Evolutionary conservation across 2,329 filamentous ascomycete species (phyloP).

Genomic region (Aureobasidium lini): DNA sequence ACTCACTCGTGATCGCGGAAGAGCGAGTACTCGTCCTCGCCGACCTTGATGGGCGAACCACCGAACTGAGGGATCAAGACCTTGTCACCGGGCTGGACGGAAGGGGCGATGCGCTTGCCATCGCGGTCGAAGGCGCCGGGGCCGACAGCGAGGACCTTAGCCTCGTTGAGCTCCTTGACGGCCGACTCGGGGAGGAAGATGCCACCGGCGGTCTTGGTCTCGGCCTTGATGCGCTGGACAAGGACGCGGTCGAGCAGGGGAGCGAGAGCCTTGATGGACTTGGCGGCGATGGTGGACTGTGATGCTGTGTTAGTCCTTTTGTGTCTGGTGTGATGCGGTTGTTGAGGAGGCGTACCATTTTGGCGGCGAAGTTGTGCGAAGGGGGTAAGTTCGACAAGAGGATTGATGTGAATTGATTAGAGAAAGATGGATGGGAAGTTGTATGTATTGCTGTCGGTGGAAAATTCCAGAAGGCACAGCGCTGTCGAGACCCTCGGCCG

Average conservation of each 20-base stretch:
- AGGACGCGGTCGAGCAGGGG: conserved; percentile 97
- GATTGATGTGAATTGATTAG: neutral
- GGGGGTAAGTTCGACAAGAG: conserved; percentile 7
- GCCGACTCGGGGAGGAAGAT: conserved; percentile 97
- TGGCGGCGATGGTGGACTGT: conserved; percentile 54
- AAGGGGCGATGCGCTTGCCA: conserved; percentile 78
- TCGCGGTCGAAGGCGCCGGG: conserved; percentile 82
- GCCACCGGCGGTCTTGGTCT: conserved; percentile 89
- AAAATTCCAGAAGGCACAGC: conserved; percentile 7
- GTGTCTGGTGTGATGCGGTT: neutral
- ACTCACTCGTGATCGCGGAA: conserved; percentile 98
- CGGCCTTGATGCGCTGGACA: conserved; percentile 95
- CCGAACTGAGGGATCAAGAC: conserved; percentile 95
- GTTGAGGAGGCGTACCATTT: conserved; percentile 20
- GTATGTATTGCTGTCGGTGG: conserved; percentile 6
- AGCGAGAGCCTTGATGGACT: conserved; percentile 88
- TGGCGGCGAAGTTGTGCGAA: conserved; percentile 11
- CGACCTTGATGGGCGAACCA: conserved; percentile 91
- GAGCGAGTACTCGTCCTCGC: conserved; percentile 90
- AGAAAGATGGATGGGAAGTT: neutral
- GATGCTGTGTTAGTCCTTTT: neutral
- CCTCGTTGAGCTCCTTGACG: conserved; percentile 98
- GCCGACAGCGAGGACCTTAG: conserved; percentile 89
- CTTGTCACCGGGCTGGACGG: conserved; percentile 76
- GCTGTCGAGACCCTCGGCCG: conserved; percentile 1